These are phyloP conservation scores for slime mould (Dictyostelium discoideum) DNA, from an alignment of 78 protist species.

Conservation along the genomic window dicty_2.7 NC_007088.5:6455501-6456000, in stretches of 20 bases:
- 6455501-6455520: conserved; percentile 66
- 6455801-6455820: conserved; percentile 22
- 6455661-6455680: conserved; percentile 23
- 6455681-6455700: neutral
- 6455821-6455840: conserved; percentile 5
- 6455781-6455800: neutral
- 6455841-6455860: neutral
- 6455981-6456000: too few species aligned
- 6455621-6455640: neutral
- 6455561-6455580: conserved; percentile 79
- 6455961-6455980: too few species aligned
- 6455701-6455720: conserved; percentile 14
- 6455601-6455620: neutral
- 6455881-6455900: neutral
- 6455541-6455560: conserved; percentile 80
- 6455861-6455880: neutral
- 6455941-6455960: too few species aligned
- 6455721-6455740: neutral
- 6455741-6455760: conserved; percentile 15
- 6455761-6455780: neutral
- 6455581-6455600: conserved; percentile 10
- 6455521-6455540: conserved; percentile 69
- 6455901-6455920: neutral
- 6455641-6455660: neutral
- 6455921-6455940: conserved; percentile 29